Conservation (phyloP, 2,329 filamentous ascomycete species). For the Hortaea sp. region DNA sequence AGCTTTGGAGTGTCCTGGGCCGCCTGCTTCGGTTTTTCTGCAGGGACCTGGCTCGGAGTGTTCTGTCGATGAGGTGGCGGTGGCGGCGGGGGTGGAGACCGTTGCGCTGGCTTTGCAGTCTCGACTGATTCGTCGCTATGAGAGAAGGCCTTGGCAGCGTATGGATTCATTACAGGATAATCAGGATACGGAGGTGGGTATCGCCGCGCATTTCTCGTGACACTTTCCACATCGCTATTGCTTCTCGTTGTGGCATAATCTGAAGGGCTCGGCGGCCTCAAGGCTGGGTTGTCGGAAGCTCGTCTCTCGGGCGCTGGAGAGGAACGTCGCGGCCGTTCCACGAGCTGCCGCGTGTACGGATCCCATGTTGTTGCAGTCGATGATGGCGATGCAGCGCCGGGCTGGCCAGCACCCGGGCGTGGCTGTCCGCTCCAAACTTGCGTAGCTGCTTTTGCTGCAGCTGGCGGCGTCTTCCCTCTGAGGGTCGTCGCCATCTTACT, state of each 20-base stretch:
- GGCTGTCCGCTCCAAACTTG: constrained; percentile 45
- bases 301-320: constrained; percentile 7
- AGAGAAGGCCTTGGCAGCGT: constrained; percentile 14
- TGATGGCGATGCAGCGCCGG: neutral
- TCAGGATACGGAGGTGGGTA: constrained; percentile 23
- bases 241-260: constrained; percentile 15
- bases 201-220: constrained; percentile 3
- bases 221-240: constrained; percentile 11
- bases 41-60: constrained; percentile 1
- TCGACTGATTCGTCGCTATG: constrained; percentile 20
- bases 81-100: constrained; percentile 17
- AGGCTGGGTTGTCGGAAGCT: constrained; percentile 13
- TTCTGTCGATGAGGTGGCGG: constrained; percentile 9
- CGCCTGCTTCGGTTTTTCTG: constrained; percentile 5
- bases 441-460: constrained; percentile 53
- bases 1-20: constrained; percentile 10
- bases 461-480: constrained; percentile 38
- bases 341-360: constrained; percentile 24
- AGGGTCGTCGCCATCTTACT: constrained; percentile 36
- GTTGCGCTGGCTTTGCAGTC: constrained; percentile 11
- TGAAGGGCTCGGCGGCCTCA: constrained; percentile 23
- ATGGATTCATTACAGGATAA: constrained; percentile 17
- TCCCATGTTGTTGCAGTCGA: constrained; percentile 20
- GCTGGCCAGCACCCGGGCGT: constrained; percentile 9
- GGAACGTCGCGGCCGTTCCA: constrained; percentile 10